Evolutionary conservation across 2,329 filamentous ascomycete genomes (phyloP).

Genomic region (Cladosporium sphaerospermum): DNA sequence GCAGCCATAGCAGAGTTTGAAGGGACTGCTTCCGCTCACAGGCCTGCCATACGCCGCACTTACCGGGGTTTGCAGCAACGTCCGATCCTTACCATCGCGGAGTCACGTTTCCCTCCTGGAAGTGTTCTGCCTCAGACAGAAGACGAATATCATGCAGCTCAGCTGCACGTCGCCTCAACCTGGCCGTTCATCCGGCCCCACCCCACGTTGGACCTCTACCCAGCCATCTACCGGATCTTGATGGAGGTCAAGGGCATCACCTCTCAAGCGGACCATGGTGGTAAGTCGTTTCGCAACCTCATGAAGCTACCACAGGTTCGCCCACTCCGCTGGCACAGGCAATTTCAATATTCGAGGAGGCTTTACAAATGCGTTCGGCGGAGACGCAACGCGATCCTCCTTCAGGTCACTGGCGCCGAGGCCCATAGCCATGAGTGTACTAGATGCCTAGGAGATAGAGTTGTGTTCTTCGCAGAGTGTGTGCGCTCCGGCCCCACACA

Average conservation of each 20-base stretch:
- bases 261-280: background rate
- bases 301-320: background rate
- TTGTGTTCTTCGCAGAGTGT: background rate
- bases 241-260: background rate
- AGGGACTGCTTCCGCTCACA: background rate
- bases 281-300: background rate
- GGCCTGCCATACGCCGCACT: too few relatives aligned
- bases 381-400: background rate
- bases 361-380: background rate
- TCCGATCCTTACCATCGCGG: background rate
- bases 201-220: background rate
- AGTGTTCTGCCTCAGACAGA: background rate
- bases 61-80: background rate
- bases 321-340: background rate
- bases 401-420: background rate
- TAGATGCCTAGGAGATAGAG: background rate
- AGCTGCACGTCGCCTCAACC: background rate
- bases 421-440: background rate
- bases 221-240: background rate
- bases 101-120: background rate
- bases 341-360: background rate
- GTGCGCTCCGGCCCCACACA: background rate
- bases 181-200: slow-evolving; percentile 1
- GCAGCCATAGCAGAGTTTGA: background rate
- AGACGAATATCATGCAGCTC: background rate